Conservation (phyloP, 306 rosid genomes). For the Vigna nakashimae region DNA sequence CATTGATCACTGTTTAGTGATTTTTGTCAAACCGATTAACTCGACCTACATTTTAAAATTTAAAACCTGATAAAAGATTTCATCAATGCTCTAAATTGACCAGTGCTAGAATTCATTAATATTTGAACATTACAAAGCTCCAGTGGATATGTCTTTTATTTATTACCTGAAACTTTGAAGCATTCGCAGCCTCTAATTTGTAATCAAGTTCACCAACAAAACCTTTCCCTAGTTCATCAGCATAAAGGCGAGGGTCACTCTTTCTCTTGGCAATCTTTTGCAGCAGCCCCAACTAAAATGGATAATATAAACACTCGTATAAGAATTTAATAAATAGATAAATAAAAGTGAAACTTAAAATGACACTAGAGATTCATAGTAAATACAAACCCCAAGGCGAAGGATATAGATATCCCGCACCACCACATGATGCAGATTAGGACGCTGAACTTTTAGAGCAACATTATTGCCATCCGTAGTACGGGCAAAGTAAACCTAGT, state of each 20-base stretch:
- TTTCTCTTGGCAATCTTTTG: slow-evolving; percentile 91
- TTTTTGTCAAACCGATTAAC: slow-evolving; percentile 39
- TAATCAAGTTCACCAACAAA: slow-evolving; percentile 90
- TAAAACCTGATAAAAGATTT: slow-evolving; percentile 18
- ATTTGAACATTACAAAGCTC: slow-evolving; percentile 22
- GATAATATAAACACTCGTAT: slow-evolving; percentile 37
- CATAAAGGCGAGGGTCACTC: slow-evolving; percentile 86
- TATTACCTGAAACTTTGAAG: slow-evolving; percentile 81
- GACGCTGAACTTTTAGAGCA: slow-evolving; percentile 97
- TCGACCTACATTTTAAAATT: slow-evolving; percentile 29
- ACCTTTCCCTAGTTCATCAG: slow-evolving; percentile 96
- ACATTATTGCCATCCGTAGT: slow-evolving; percentile 75
- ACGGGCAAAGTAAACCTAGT: slow-evolving; percentile 77
- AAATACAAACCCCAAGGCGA: slow-evolving; percentile 91
- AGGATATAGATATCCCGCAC: slow-evolving; percentile 96
- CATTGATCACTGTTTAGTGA: background rate
- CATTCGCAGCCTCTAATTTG: slow-evolving; percentile 89
- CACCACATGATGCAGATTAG: slow-evolving; percentile 83
- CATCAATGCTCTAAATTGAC: slow-evolving; percentile 4
- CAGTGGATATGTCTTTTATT: slow-evolving; percentile 43
- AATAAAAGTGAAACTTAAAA: slow-evolving; percentile 12
- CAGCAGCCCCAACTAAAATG: slow-evolving; percentile 79
- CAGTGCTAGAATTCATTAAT: slow-evolving; percentile 36
- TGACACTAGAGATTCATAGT: slow-evolving; percentile 7
- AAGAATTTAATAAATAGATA: slow-evolving; percentile 38